Base-by-base conservation (phyloP, 1,139 yeast genomes). In the Meyerozyma carpophila region DNA sequence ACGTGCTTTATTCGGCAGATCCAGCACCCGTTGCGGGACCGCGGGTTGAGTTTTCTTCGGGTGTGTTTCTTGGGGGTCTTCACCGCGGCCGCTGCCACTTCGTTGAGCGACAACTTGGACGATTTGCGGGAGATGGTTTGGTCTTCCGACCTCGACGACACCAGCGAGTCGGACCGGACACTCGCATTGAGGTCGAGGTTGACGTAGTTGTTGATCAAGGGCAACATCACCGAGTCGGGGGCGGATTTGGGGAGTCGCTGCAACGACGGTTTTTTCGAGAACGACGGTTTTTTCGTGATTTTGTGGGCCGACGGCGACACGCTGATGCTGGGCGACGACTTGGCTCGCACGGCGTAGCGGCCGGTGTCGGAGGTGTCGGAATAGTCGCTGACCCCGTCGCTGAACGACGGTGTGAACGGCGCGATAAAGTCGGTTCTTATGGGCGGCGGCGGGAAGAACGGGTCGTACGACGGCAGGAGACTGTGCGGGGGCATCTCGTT, bases 1-100 rank as follows among this genome's bases (percentile, higher is more conserved):
- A 74, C 62, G 54, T 73, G 79, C 52, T 75, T 73, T 45, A 74
- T 69, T 43, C 79, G 62, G 51, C 80, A 75, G 41, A 71, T 69
- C 76, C 75, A 75, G 52, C 80, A 75, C 0, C 79, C 80, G 36
- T 59, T 66, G 44, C 67, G 69, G 6, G 76, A 67, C 41, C 78
- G 55, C 3, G 75, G 76, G 46, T 70, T 61, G 31, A 69, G 55
- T 45, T 75, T 62, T 51, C 73, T 62, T 42, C 77, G 58, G 14
- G 75, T 72, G 48, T 69, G 61, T 49, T 70, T 71, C 48, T 67
- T 69, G 14, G 63, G 28, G 41, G 44, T 8, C 32, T 32, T n/a
- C 13, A 27, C 29, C 29, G 29, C 29, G 5, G 40, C 32, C 28
- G 43, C 28, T 3, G 18, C 32, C 11, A 26, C 31, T 37, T 34